These are phyloP conservation scores for Termitomyces sp. DNA, from an alignment of 768 basidiomycete genomes.

Conservation along the genomic window DNA sequence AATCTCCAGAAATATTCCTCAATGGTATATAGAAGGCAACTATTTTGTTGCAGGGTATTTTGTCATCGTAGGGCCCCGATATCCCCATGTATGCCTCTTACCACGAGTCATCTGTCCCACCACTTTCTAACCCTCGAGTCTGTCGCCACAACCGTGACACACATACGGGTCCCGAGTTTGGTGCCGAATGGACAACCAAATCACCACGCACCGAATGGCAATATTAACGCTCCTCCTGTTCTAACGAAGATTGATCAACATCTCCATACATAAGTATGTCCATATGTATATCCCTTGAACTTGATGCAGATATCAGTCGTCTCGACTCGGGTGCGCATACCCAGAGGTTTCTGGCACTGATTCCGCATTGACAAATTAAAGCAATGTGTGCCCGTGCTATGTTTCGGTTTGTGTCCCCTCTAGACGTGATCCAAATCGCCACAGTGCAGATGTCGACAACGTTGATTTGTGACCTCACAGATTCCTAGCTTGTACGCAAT, in stretches of 20 bases:
- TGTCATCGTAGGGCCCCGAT: background rate
- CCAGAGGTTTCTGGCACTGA: background rate
- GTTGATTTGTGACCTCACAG: background rate
- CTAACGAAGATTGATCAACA: background rate
- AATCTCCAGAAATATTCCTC: background rate
- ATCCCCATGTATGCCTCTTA: background rate
- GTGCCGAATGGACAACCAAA: background rate
- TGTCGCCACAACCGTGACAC: background rate
- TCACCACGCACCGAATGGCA: slow-evolving; percentile 8
- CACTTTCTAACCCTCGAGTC: background rate
- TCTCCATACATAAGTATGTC: background rate
- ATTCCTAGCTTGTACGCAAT: background rate
- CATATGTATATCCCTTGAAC: background rate
- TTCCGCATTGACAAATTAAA: background rate
- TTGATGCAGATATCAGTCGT: background rate
- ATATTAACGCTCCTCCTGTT: slow-evolving; percentile 4
- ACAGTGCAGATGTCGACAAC: background rate
- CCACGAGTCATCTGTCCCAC: background rate
- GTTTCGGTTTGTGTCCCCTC: background rate
- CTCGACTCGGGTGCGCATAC: background rate
- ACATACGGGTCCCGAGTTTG: slow-evolving; percentile 1
- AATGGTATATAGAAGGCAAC: background rate
- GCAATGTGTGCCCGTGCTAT: background rate
- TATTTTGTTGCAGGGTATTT: background rate
- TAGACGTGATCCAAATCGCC: background rate